Evolutionary conservation across 192 early-diverging fungal species (phyloP), one percentile per base, ranked within the genome.

Genomic region (Gryganskiella cystojenkinii): DNA sequence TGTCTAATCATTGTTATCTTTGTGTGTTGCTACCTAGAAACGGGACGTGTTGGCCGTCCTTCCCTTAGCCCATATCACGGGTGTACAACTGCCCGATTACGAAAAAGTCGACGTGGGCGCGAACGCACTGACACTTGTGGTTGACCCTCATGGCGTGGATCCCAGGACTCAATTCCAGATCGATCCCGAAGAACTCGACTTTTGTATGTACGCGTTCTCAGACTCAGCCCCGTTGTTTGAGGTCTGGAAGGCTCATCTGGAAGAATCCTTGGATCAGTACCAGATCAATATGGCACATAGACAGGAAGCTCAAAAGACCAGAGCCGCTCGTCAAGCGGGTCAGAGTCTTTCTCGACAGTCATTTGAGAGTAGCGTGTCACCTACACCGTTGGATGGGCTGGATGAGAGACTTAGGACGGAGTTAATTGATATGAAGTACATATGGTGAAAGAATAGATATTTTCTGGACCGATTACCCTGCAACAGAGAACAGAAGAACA

Each of bases 101-200:
- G 73, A 78, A 24, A 78, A 68, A 40, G 73, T 78, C 35, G 65
- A 78, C 31, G 65, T 78, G 10, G 73, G 64, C 8, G 52, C 73
- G 14, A 68, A 78, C 50, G 73, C 53, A 9, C 33, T 78, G 13
- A 62, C 73, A 1, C 47, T 78, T 19, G 17, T 52, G 13, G 42
- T 78, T 19, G 15, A 62, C 1, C 59, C 64, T 2, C 24, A 58
- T 3, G 73, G 65, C 0, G 66, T 78, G 0, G 55, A 78, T 20
- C 27, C 63, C 42, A 59, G 31, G n/a, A 24, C 52, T 9, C 10
- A 11, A 28, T 20, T 17, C 10, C 13, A 49, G 31, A 22, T 56
- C 17, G 64, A 68, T 20, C 28, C 24, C 13, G 54, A 43, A 1
- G 60, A 78, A 17, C 42, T 78, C 33, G 73, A 78, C 49, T 69